phyloP scores from a whole-genome alignment of 345 rosid species.

The Chamaenerion angustifolium region DNA sequence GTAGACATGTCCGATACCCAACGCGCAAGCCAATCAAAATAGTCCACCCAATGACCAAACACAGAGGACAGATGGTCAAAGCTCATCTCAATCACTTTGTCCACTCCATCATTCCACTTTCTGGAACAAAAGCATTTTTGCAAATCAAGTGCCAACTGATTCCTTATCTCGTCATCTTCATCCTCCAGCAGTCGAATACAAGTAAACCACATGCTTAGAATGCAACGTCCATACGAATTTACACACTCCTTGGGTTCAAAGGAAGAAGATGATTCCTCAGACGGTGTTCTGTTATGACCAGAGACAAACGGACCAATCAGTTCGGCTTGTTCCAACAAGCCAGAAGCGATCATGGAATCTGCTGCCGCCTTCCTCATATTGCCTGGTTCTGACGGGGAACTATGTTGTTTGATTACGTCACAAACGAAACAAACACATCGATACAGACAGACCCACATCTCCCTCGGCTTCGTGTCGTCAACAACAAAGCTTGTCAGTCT shows the following conservation, averaged over 20 bases:
- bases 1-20: constrained; percentile 45
- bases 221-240: constrained; percentile 35
- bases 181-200: constrained; percentile 82
- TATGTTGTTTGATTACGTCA: constrained; percentile 45
- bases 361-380: constrained; percentile 73
- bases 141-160: constrained; percentile 44
- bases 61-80: constrained; percentile 50
- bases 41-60: constrained; percentile 72
- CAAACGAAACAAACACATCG: constrained; percentile 40
- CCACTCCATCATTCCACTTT: constrained; percentile 25
- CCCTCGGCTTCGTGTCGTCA: constrained; percentile 20
- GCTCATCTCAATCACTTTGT: constrained; percentile 66
- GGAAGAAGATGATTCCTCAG: constrained; percentile 12
- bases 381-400: constrained; percentile 67
- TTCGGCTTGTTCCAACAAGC: constrained; percentile 75
- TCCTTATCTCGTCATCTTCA: constrained; percentile 77
- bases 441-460: constrained; percentile 21
- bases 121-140: constrained; percentile 40
- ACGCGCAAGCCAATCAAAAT: constrained; percentile 39
- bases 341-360: constrained; percentile 73
- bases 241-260: constrained; percentile 21
- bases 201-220: constrained; percentile 58
- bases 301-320: constrained; percentile 36
- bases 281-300: constrained; percentile 17
- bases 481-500: constrained; percentile 19